Percentiles rank a stretch among this genome's conserved stretches.
Conservation (phyloP, 768 basidiomycete genomes). For the Termitomyces sp. region DNA sequence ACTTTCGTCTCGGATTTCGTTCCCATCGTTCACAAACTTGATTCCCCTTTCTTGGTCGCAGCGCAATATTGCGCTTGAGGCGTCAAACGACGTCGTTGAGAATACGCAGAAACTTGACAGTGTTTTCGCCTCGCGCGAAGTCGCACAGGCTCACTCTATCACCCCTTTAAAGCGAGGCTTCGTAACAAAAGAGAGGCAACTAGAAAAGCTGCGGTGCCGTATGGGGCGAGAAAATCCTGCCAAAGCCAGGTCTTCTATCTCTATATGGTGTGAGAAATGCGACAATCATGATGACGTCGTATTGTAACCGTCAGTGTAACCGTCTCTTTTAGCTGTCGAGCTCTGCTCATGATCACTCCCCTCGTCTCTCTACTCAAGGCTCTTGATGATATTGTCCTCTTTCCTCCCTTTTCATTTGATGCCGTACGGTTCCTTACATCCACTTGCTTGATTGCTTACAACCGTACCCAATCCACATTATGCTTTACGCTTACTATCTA, state of each 20-base stretch:
- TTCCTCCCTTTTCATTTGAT: not conserved
- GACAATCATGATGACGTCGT: slow-evolving; percentile 29
- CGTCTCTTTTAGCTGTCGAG: not conserved
- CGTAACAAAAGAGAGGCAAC: slow-evolving; percentile 61
- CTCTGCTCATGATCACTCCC: not conserved
- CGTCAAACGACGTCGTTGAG: slow-evolving; percentile 4
- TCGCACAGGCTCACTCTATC: not conserved
- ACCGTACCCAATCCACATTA: slow-evolving; percentile 14
- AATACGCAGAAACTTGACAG: not conserved
- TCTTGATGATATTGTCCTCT: slow-evolving; percentile 15
- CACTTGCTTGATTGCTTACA: slow-evolving; percentile 8
- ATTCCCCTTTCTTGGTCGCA: slow-evolving; percentile 51
- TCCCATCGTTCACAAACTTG: slow-evolving; percentile 56
- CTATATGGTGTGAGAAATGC: slow-evolving; percentile 34
- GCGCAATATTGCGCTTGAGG: slow-evolving; percentile 24
- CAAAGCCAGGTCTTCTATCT: slow-evolving; percentile 20
- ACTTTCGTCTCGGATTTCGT: slow-evolving; percentile 49
- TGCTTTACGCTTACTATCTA: slow-evolving; percentile 15
- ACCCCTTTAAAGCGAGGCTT: slow-evolving; percentile 27
- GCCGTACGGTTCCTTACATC: not conserved
- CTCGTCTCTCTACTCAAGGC: slow-evolving; percentile 12
- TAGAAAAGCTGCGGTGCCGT: slow-evolving; percentile 54
- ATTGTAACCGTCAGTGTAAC: slow-evolving; percentile 32
- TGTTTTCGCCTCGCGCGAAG: not conserved
- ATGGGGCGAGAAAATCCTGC: slow-evolving; percentile 36